These are phyloP conservation scores for Astraeus odoratus DNA, from an alignment of 768 basidiomycete species.

Conservation along the genomic window DNA sequence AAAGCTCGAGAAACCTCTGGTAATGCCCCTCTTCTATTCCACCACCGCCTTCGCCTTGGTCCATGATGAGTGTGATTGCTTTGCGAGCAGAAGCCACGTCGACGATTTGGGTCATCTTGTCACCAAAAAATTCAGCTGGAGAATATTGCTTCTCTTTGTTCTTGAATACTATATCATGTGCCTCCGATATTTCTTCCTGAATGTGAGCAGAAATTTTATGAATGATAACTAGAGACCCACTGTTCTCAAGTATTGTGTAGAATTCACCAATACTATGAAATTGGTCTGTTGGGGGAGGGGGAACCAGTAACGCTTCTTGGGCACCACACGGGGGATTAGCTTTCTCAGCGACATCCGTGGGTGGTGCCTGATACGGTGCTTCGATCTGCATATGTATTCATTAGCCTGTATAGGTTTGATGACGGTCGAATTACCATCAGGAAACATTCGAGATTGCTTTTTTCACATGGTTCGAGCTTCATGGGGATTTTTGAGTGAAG, in stretches of 20 bases:
- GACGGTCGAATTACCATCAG: slow-evolving; percentile 7
- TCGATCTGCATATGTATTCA: too few relatives aligned
- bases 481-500: slow-evolving; percentile 9
- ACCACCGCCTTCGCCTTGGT: slow-evolving; percentile 15
- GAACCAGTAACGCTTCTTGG: too few relatives aligned
- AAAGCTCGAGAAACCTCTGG: slow-evolving; percentile 12
- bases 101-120: slow-evolving; percentile 9
- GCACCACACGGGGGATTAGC: too few relatives aligned
- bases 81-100: slow-evolving; percentile 7
- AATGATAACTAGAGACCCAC: slow-evolving; percentile 2
- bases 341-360: not conserved
- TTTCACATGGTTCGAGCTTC: slow-evolving; percentile 8
- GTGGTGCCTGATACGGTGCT: slow-evolving; percentile 1
- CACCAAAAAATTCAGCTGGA: slow-evolving; percentile 7
- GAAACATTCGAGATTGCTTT: slow-evolving; percentile 10
- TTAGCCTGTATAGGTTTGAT: not conserved
- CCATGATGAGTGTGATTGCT: slow-evolving; percentile 12
- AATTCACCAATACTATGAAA: slow-evolving; percentile 5
- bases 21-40: slow-evolving; percentile 14
- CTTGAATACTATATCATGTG: not conserved
- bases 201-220: not conserved
- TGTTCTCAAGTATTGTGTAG: slow-evolving; percentile 1
- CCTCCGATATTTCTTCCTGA: too few relatives aligned
- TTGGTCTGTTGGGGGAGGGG: too few relatives aligned
- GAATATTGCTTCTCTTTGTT: slow-evolving; percentile 11